These are phyloP conservation scores for Pythium volutum DNA, from an alignment of 352 stramenopile genomes.

Conservation along the genomic window DNA sequence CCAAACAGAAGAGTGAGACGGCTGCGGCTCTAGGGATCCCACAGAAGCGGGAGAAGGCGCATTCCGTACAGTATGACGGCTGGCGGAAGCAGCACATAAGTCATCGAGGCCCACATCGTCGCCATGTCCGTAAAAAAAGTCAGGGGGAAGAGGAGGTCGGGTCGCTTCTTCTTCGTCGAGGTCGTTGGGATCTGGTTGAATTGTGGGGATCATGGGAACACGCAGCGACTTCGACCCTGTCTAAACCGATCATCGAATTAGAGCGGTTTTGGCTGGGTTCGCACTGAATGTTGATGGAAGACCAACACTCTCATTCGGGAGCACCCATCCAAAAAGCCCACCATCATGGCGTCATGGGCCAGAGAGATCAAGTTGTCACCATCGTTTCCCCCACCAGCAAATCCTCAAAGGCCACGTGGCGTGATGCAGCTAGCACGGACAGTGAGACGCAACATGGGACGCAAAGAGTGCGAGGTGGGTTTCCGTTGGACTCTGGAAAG, in stretches of 20 bases:
- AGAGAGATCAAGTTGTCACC: background rate
- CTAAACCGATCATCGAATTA: background rate
- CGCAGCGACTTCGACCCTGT: background rate
- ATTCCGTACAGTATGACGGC: slow-evolving; percentile 70
- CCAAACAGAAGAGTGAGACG: background rate
- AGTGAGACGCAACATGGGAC: background rate
- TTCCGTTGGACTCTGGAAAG: too few species aligned
- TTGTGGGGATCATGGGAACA: background rate
- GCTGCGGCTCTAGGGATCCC: background rate
- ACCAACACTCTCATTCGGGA: background rate
- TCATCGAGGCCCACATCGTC: slow-evolving; percentile 76
- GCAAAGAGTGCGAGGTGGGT: background rate
- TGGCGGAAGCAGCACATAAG: slow-evolving; percentile 70
- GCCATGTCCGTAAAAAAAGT: slow-evolving; percentile 30
- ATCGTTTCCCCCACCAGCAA: background rate
- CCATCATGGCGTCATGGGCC: background rate
- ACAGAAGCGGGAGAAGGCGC: background rate
- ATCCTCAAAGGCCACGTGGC: background rate
- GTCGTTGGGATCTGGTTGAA: background rate
- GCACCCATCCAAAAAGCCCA: slow-evolving; percentile 2
- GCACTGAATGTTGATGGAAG: background rate
- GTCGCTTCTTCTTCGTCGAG: background rate
- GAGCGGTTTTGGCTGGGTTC: background rate
- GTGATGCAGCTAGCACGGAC: background rate
- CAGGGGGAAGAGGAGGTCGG: background rate